Base-by-base conservation (phyloP, 2,329 filamentous ascomycete species). In the Fusarium beomiforme region DNA sequence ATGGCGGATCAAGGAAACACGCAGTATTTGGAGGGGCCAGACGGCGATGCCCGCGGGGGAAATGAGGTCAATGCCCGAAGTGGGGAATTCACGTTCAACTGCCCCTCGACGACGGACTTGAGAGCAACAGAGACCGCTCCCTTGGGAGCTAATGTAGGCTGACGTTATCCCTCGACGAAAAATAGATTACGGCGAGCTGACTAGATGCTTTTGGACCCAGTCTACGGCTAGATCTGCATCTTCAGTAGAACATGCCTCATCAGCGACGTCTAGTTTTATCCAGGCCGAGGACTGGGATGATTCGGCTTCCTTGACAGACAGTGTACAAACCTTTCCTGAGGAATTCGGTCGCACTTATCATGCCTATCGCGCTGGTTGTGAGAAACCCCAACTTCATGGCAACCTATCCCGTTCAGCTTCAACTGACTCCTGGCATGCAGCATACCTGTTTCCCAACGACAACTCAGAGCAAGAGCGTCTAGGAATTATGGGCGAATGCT, bases 381-480 rank as follows among this genome's bases (percentile, higher is more conserved):
- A 66, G 83, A 79, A 29, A 21, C 12, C 8, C 23, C 6, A 16
- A 9, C 13, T 24, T n/a, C 13, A 24, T 24, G 19, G 10, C n/a
- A n/a, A n/a, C n/a, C 37, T 21, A 6, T 49, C 23, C 11, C 7
- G 19, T 23, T 21, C 10, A 17, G 8, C 21, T 34, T 26, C 31
- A 29, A 26, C 47, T 55, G 33, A 58, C 31, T 24, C n/a, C 29
- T 17, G 8, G 11, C 19, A 26, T 26, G 7, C 39, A 85, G 83
- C 83, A 14, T 85, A 84, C 53, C 77, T 78, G 3, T 84, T 82
- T 56, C 83, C 83, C 31, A 85, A 85, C 64, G 83, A 85, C 62
- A 24, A 70, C 1, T 55, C 75, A 8, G 83, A 85, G 68, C 74
- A 79, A 42, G 82, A 83, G 61, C 78, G 83, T 5, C 72, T 83